phyloP scores from a whole-genome alignment of 495 filamentous ascomycete genomes.

The Neurospora sp. region DNA sequence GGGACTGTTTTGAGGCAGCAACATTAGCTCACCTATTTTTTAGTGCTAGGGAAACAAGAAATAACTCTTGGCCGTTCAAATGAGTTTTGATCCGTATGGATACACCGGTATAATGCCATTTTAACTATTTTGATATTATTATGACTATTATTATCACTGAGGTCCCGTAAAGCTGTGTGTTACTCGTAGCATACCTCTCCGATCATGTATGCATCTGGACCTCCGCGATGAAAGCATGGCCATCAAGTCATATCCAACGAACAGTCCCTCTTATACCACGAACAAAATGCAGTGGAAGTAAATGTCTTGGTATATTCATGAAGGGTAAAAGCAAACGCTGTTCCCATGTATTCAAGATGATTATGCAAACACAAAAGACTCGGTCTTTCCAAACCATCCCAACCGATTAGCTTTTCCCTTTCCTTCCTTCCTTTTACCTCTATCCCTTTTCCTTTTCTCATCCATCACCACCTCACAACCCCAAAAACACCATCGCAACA shows the following conservation, averaged over 20 bases:
- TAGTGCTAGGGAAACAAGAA: neutral
- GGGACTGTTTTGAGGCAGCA: neutral
- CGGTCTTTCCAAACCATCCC: neutral
- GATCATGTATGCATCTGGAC: neutral
- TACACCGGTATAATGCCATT: neutral
- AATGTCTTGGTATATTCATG: neutral
- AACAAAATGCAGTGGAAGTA: neutral
- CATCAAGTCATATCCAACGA: neutral
- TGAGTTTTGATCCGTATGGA: neutral
- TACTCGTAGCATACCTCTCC: neutral
- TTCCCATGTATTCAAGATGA: neutral
- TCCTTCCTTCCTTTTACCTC: neutral
- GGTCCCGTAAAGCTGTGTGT: neutral
- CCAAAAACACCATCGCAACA: neutral
- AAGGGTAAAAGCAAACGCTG: neutral
- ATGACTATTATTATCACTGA: neutral
- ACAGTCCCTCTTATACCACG: neutral
- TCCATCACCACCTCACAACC: neutral
- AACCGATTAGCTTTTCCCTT: neutral
- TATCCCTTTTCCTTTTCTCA: neutral
- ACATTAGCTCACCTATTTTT: neutral
- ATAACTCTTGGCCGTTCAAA: neutral
- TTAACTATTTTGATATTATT: neutral
- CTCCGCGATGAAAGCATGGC: neutral
- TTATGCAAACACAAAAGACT: neutral